Percentiles rank a stretch among this genome's conserved stretches.
Conservation (phyloP, 2,329 filamentous ascomycete genomes). For the Cercospora sp. region DNA sequence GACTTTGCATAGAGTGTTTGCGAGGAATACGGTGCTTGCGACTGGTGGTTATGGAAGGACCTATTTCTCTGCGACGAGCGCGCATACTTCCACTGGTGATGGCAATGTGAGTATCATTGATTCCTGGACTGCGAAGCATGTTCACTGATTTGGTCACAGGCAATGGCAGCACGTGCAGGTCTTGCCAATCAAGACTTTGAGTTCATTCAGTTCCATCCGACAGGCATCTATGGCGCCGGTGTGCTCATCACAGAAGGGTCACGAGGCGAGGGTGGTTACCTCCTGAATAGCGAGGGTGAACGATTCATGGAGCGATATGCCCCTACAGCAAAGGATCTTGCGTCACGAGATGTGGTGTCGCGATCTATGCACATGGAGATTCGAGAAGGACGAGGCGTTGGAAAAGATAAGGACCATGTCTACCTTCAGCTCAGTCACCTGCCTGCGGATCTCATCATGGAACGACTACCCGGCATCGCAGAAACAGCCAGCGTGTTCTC, state of each 20-base stretch:
- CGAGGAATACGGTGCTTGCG: slow-evolving; percentile 51
- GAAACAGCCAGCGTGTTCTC: slow-evolving; percentile 54
- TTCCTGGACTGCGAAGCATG: not conserved
- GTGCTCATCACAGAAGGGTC: slow-evolving; percentile 54
- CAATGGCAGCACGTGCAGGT: slow-evolving; percentile 52
- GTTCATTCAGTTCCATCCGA: slow-evolving; percentile 54
- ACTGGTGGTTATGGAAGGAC: slow-evolving; percentile 54
- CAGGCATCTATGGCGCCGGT: slow-evolving; percentile 53
- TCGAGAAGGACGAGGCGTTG: slow-evolving; percentile 48
- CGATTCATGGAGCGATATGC: slow-evolving; percentile 56
- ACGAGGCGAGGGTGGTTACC: slow-evolving; percentile 52
- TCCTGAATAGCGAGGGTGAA: slow-evolving; percentile 52
- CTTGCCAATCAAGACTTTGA: slow-evolving; percentile 54
- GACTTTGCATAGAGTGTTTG: slow-evolving; percentile 51
- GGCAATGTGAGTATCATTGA: slow-evolving; percentile 40
- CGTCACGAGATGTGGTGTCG: slow-evolving; percentile 51
- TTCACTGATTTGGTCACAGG: slow-evolving; percentile 28
- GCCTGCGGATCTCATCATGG: slow-evolving; percentile 49
- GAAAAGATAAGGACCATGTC: slow-evolving; percentile 50
- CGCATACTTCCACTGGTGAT: slow-evolving; percentile 53
- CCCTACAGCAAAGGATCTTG: slow-evolving; percentile 53
- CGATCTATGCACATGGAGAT: slow-evolving; percentile 54
- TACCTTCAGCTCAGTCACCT: slow-evolving; percentile 52
- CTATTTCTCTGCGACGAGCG: slow-evolving; percentile 53
- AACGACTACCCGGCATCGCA: slow-evolving; percentile 52